Percentiles rank a stretch among this genome's conserved stretches.
phyloP scores from a whole-genome alignment of 148 eudicot genomes.

The Rhododendron vialii region DNA sequence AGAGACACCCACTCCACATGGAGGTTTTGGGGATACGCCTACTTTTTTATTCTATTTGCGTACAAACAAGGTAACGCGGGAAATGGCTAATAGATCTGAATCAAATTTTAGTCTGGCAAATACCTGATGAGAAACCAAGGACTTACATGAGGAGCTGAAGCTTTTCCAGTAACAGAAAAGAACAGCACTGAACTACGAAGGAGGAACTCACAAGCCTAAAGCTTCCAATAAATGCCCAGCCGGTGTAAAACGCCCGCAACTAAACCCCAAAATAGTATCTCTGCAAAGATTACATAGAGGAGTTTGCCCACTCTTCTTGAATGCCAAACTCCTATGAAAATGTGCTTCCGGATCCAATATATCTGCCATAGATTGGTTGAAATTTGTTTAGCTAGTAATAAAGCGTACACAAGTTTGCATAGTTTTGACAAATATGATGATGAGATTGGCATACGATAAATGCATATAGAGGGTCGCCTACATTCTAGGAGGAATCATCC shows the following conservation, averaged over 20 bases:
- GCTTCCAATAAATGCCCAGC: conserved; percentile 73
- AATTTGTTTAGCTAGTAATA: background rate
- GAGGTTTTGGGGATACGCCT: background rate
- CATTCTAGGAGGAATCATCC: background rate
- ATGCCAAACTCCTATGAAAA: conserved; percentile 83
- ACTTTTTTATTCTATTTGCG: background rate
- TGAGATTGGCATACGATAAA: background rate
- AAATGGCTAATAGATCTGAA: background rate
- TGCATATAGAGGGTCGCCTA: background rate
- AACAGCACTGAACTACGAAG: background rate
- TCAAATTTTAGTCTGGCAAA: background rate
- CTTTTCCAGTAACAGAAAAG: background rate
- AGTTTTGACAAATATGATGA: background rate
- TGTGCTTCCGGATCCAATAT: conserved; percentile 76
- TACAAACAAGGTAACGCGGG: background rate
- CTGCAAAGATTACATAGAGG: conserved; percentile 78
- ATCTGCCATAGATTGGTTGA: conserved; percentile 36
- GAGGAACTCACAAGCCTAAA: conserved; percentile 29
- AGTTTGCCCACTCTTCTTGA: conserved; percentile 76
- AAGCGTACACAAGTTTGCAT: background rate
- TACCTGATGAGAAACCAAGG: background rate
- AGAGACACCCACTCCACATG: background rate
- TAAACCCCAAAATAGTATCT: conserved; percentile 74
- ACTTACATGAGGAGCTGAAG: background rate
- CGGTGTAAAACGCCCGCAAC: conserved; percentile 67